These are phyloP conservation scores for Geranium brycei DNA, from an alignment of 345 rosid genomes.

Conservation along the genomic window DNA sequence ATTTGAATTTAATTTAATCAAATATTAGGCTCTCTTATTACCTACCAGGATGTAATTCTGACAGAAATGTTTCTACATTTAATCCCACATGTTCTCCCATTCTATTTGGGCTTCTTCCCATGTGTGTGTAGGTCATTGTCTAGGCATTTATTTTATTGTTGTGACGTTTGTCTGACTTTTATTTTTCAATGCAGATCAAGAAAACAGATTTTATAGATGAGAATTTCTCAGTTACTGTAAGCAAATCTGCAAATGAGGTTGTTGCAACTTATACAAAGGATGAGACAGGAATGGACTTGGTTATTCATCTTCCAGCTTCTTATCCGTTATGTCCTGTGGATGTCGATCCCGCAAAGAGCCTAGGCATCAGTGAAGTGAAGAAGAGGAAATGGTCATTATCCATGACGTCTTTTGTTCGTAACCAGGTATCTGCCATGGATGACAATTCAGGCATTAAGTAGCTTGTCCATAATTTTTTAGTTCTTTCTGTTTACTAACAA, in stretches of 20 bases:
- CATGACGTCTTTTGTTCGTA: constrained; percentile 79
- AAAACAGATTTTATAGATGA: constrained; percentile 74
- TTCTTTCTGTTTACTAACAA: no score
- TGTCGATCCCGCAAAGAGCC: constrained; percentile 72
- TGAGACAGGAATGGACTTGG: constrained; percentile 88
- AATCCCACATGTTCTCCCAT: no score
- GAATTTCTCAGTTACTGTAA: constrained; percentile 63
- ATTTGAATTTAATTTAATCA: no score
- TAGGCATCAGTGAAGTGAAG: constrained; percentile 86
- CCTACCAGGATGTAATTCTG: no score
- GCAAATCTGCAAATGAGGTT: constrained; percentile 91
- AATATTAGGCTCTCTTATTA: no score
- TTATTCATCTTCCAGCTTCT: constrained; percentile 77
- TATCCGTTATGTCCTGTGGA: constrained; percentile 79
- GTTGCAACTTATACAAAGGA: constrained; percentile 92
- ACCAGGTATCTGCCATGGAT: constrained; percentile 43
- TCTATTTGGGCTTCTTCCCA: no score
- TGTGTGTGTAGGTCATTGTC: background rate
- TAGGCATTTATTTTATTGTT: background rate
- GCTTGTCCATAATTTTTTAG: background rate
- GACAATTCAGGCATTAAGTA: background rate
- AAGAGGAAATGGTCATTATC: constrained; percentile 98
- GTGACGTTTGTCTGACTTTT: constrained; percentile 1
- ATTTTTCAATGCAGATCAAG: constrained; percentile 56
- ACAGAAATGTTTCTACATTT: no score